Percentiles rank a stretch among this genome's conserved stretches.
Conservation (phyloP, 2,329 filamentous ascomycete genomes). For the Pseudogymnoascus sp. region DNA sequence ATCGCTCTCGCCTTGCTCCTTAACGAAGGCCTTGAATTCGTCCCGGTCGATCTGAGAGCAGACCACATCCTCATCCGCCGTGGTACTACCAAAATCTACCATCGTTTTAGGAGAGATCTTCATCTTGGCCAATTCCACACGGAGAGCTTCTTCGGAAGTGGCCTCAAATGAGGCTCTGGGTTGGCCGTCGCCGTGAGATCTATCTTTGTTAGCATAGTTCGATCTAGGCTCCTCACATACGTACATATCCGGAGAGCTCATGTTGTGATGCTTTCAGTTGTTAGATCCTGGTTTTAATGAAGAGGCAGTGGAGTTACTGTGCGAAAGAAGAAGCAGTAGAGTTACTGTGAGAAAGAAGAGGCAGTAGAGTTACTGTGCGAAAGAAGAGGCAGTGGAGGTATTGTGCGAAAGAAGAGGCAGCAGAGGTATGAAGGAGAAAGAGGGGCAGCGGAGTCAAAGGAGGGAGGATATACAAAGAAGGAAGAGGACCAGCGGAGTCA, state of each 20-base stretch:
- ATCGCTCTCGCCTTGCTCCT: not conserved
- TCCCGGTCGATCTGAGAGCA: not conserved
- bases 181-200: not conserved
- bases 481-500: too few relatives aligned
- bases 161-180: too few relatives aligned
- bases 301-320: not conserved
- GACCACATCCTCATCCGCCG: not conserved
- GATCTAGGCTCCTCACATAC: not conserved
- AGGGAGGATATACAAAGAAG: too few relatives aligned
- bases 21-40: not conserved
- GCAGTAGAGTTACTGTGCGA: too few relatives aligned
- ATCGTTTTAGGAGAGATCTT: not conserved
- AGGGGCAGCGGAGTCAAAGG: too few relatives aligned
- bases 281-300: not conserved
- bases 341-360: too few relatives aligned
- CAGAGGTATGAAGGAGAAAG: not conserved
- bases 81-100: not conserved
- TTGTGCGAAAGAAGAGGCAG: not conserved
- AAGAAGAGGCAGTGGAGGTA: too few relatives aligned
- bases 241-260: not conserved
- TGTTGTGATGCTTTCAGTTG: not conserved
- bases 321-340: too few relatives aligned
- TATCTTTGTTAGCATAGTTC: not conserved
- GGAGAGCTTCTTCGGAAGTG: not conserved
- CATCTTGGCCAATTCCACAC: not conserved